Conservation (phyloP, 176 grass and related monocot genomes). For the Zea luxurians region DNA sequence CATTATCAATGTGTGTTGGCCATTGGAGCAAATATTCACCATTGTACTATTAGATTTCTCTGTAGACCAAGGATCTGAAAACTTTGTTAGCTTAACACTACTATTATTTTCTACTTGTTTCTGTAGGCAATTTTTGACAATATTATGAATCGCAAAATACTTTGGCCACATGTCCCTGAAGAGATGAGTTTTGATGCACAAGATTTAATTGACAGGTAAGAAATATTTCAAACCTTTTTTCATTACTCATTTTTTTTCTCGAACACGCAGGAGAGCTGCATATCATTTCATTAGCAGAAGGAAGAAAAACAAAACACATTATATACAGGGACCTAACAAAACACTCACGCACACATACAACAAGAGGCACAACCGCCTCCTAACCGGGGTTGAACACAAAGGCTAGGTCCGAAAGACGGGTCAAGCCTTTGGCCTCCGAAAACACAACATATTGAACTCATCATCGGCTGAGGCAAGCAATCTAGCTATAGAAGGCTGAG, state of each 20-base stretch:
- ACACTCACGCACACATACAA: too few species aligned
- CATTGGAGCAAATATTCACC: slow-evolving; percentile 6
- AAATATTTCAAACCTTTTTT: slow-evolving; percentile 38
- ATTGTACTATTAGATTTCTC: slow-evolving; percentile 19
- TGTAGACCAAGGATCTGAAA: slow-evolving; percentile 22
- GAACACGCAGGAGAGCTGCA: too few species aligned
- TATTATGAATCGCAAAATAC: slow-evolving; percentile 98
- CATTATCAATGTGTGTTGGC: slow-evolving; percentile 24
- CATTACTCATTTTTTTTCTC: slow-evolving; percentile 16
- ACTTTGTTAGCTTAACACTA: slow-evolving; percentile 33
- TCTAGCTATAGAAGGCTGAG: too few species aligned
- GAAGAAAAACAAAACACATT: too few species aligned
- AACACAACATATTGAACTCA: too few species aligned
- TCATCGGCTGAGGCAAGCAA: too few species aligned
- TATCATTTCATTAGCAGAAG: too few species aligned
- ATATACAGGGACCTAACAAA: too few species aligned
- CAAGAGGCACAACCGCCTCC: too few species aligned
- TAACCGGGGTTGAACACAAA: too few species aligned
- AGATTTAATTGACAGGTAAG: slow-evolving; percentile 98
- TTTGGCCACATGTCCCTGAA: slow-evolving; percentile 86
- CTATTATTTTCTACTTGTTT: slow-evolving; percentile 42
- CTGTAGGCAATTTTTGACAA: slow-evolving; percentile 97
- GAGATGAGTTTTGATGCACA: slow-evolving; percentile 85
- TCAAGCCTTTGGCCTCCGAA: too few species aligned
- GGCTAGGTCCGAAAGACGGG: too few species aligned